Evolutionary conservation across 371 early-diverging fungal genomes (phyloP).

Genomic region (Mucor sp.): DNA sequence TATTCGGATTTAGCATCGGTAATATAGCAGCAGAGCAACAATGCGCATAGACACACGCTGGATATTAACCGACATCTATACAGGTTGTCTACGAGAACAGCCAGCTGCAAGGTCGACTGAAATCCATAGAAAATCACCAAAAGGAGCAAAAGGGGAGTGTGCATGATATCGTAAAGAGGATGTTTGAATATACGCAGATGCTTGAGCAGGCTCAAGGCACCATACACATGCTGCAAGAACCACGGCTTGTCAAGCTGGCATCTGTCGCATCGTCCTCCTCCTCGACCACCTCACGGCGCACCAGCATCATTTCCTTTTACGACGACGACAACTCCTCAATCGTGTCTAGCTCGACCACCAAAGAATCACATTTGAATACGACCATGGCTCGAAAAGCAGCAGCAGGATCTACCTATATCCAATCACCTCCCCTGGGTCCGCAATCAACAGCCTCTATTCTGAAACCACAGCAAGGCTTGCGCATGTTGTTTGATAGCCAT

Average conservation of each 20-base stretch:
- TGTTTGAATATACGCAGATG: conserved; percentile 56
- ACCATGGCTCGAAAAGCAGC: neutral
- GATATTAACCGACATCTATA: neutral
- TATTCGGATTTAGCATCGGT: conserved; percentile 61
- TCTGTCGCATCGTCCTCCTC: conserved; percentile 5
- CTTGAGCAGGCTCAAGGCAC: conserved; percentile 63
- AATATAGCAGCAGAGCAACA: conserved; percentile 3
- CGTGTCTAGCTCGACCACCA: conserved; percentile 1
- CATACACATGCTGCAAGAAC: conserved; percentile 43
- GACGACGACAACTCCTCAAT: conserved; percentile 9
- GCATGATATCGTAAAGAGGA: conserved; percentile 51
- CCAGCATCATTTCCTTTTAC: conserved; percentile 10
- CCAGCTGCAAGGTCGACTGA: conserved; percentile 48
- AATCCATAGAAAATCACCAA: conserved; percentile 51
- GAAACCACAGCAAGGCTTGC: conserved; percentile 19
- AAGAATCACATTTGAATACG: neutral
- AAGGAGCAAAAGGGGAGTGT: conserved; percentile 54
- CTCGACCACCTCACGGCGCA: conserved; percentile 7
- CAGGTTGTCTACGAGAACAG: conserved; percentile 58
- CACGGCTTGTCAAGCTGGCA: conserved; percentile 14
- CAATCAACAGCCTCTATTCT: conserved; percentile 12
- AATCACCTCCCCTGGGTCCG: conserved; percentile 21
- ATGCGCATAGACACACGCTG: neutral
- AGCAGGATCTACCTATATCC: conserved; percentile 9
- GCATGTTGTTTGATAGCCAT: conserved; percentile 20